Evolutionary conservation across 345 rosid species (phyloP), one percentile per base, ranked within the genome.

Genomic region (Geranium rotundifolium): DNA sequence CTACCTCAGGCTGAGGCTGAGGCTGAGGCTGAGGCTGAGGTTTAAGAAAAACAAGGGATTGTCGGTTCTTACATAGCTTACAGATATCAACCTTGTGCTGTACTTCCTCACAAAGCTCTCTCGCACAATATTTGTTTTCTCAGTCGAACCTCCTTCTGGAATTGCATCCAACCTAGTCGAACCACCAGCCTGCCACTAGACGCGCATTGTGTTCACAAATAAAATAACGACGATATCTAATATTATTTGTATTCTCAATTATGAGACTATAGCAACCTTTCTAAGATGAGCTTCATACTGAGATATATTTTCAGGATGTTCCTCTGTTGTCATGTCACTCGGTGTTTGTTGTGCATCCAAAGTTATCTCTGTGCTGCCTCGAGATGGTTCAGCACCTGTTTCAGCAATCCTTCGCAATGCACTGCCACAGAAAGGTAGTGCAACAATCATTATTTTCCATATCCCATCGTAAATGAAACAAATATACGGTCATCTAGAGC

Each of bases 401-500:
- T 80, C 84, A 30, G 69, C 67, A 54, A 69, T 69, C 78, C 69
- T 81, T 49, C 29, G 64, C 30, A 64, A 73, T 62, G 72, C 78
- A 55, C 75, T 80, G 76, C 75, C 61, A 23, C 66, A 64, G 6
- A 54, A 62, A 57, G 52, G 14, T 46, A 46, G 16, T 46, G 52
- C 52, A 61, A 19, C 49, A 9, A 4, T 41, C 60, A 61, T 55
- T 54, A 62, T 49, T 58, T 63, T 7, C 15, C 37, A 19, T 64
- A 27, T 63, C 10, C 17, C 54, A 15, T 23, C 17, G 49, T 56
- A 55, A 20, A 58, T 5, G 60, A 64, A 46, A 56, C 7, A 34
- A 34, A 34, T 23, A 34, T 19, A 34, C 55, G 41, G 17, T 31
- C 19, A 65, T 18, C 17, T 65, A 27, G 17, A 30, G 54, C 34